phyloP scores from a whole-genome alignment of 2,329 filamentous ascomycete genomes.

The Talaromyces atroroseus region DNA sequence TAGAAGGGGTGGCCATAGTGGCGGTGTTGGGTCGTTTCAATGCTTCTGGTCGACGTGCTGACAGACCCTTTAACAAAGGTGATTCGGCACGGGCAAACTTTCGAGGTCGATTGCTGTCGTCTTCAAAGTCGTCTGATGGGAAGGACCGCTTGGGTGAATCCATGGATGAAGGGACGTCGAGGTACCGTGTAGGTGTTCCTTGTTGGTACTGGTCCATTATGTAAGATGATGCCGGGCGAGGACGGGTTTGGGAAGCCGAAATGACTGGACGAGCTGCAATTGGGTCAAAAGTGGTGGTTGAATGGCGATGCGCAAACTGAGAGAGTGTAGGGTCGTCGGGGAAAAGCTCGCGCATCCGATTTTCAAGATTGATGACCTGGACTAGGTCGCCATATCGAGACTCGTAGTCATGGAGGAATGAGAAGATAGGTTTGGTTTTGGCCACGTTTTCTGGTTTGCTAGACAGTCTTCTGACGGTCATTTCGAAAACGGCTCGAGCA shows the following conservation, averaged over 20 bases:
- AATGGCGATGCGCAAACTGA: constrained; percentile 72
- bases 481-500: constrained; percentile 93
- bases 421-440: constrained; percentile 79
- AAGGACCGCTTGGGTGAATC: constrained; percentile 54
- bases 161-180: constrained; percentile 28
- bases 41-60: constrained; percentile 77
- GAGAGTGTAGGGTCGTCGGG: constrained; percentile 74
- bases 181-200: constrained; percentile 32
- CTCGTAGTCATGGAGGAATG: constrained; percentile 93
- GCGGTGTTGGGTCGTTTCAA: constrained; percentile 48
- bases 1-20: constrained; percentile 20
- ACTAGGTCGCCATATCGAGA: constrained; percentile 87
- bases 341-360: constrained; percentile 88
- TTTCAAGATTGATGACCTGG: constrained; percentile 85
- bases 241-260: constrained; percentile 73
- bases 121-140: constrained; percentile 64
- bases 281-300: constrained; percentile 70
- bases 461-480: constrained; percentile 75
- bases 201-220: constrained; percentile 21
- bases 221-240: constrained; percentile 44
- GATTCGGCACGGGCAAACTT: constrained; percentile 88
- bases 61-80: constrained; percentile 76
- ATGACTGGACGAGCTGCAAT: constrained; percentile 75
- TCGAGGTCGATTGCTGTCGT: constrained; percentile 68
- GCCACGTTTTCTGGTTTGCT: constrained; percentile 66